These are phyloP conservation scores for Cenchrus fungigraminus DNA, from an alignment of 176 grass and related monocot genomes.

Conservation along the genomic window DNA sequence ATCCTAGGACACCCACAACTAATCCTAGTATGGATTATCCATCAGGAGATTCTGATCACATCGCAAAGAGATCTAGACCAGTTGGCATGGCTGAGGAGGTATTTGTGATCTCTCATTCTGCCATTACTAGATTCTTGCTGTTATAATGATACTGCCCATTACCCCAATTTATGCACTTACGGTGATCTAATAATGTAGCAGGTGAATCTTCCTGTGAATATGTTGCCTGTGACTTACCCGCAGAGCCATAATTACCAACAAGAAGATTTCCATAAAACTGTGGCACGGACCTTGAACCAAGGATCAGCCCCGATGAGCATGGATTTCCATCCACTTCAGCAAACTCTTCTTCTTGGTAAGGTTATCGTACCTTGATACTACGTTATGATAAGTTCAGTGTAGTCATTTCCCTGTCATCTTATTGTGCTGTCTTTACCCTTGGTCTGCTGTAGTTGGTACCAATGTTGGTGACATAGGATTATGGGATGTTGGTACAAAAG, in stretches of 20 bases:
- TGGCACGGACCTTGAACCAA: slow-evolving; percentile 71
- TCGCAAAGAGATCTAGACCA: slow-evolving; percentile 85
- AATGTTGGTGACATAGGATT: slow-evolving; percentile 97
- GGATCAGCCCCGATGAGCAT: slow-evolving; percentile 96
- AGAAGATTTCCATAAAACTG: slow-evolving; percentile 93
- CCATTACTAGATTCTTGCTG: slow-evolving; percentile 31
- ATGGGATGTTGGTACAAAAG: slow-evolving; percentile 97
- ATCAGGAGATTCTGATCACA: slow-evolving; percentile 91
- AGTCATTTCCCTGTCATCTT: slow-evolving; percentile 15
- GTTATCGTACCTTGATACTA: slow-evolving; percentile 37
- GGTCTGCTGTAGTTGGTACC: slow-evolving; percentile 76
- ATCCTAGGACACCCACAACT: slow-evolving; percentile 79
- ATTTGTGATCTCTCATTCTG: slow-evolving; percentile 28
- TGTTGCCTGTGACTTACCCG: slow-evolving; percentile 74
- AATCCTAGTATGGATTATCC: slow-evolving; percentile 85
- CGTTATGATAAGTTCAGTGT: slow-evolving; percentile 5
- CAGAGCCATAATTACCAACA: slow-evolving; percentile 85
- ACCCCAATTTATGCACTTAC: slow-evolving; percentile 28
- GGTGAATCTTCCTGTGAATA: slow-evolving; percentile 93
- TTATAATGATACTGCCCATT: slow-evolving; percentile 9
- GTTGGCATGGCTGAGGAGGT: slow-evolving; percentile 97
- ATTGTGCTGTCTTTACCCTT: slow-evolving; percentile 34
- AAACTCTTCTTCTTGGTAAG: slow-evolving; percentile 93
- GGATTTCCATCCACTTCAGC: slow-evolving; percentile 98
- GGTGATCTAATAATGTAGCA: slow-evolving; percentile 48